Percentiles rank a stretch among this genome's conserved stretches.
These are phyloP conservation scores for Infundibulicybe gibba DNA, from an alignment of 768 basidiomycete genomes.

Conservation along the genomic window DNA sequence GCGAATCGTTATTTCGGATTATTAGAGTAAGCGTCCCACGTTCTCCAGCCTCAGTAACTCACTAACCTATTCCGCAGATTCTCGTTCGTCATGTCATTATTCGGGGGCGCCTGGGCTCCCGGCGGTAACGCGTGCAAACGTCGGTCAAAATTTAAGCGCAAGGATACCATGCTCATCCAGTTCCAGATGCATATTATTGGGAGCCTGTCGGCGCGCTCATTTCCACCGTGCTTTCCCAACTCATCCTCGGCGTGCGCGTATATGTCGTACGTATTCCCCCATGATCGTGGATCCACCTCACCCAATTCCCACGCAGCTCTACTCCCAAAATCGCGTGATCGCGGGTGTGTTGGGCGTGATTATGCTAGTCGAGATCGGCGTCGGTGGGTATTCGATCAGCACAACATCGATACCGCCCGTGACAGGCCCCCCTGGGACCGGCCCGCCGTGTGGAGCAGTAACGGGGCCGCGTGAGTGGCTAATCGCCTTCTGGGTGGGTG, in stretches of 20 bases:
- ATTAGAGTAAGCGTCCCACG: too few species aligned
- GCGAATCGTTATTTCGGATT: too few species aligned
- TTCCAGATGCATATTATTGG: slow-evolving; percentile 3
- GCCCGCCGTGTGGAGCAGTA: slow-evolving; percentile 10
- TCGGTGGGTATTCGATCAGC: slow-evolving; percentile 8
- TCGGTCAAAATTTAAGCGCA: neutral
- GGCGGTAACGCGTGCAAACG: slow-evolving; percentile 8
- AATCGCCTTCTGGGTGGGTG: slow-evolving; percentile 14
- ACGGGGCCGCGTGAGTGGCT: slow-evolving; percentile 13
- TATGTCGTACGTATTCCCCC: slow-evolving; percentile 9
- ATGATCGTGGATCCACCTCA: too few species aligned
- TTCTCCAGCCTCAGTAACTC: neutral
- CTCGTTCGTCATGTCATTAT: slow-evolving; percentile 6
- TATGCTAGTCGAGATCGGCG: slow-evolving; percentile 5
- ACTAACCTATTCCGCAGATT: neutral
- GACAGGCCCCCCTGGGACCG: slow-evolving; percentile 2
- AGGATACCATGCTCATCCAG: neutral
- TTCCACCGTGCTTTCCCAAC: slow-evolving; percentile 14
- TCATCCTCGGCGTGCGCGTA: slow-evolving; percentile 15
- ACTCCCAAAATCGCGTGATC: slow-evolving; percentile 8
- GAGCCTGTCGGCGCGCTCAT: slow-evolving; percentile 14
- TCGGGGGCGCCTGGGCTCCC: slow-evolving; percentile 6
- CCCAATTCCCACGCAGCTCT: too few species aligned
- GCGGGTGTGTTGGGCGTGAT: slow-evolving; percentile 4
- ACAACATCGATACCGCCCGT: neutral